A percentile compares a stretch with the other conserved stretches of the same genome.
Evolutionary conservation across 2,329 filamentous ascomycete species (phyloP).

Genomic region (Colletotrichum simmondsii): DNA sequence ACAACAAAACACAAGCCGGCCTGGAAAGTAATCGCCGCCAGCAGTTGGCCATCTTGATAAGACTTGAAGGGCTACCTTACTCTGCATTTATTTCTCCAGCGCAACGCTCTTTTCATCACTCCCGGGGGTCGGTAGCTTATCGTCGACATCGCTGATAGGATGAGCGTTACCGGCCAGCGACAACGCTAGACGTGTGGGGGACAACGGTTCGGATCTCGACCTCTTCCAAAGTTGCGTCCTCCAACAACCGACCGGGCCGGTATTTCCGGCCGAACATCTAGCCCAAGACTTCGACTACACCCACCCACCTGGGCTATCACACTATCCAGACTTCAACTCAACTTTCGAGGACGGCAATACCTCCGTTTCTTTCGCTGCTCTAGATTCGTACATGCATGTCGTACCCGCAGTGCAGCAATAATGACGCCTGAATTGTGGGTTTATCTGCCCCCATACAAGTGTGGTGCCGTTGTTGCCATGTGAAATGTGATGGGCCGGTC

Average conservation of each 20-base stretch:
- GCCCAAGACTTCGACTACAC: not conserved
- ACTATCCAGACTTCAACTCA: not conserved
- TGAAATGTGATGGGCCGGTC: not conserved
- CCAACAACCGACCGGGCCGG: not conserved
- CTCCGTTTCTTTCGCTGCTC: not conserved
- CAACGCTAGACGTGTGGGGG: not conserved
- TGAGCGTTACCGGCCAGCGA: not conserved
- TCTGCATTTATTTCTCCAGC: not conserved
- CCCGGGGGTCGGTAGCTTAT: not conserved
- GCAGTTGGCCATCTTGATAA: not conserved
- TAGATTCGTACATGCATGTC: not conserved
- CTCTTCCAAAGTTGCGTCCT: not conserved
- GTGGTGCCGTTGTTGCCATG: not conserved
- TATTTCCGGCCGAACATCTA: not conserved
- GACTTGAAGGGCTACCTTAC: not conserved
- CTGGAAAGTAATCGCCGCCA: not conserved
- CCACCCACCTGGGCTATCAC: too few species aligned
- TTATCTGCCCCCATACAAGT: not conserved
- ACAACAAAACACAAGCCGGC: too few species aligned
- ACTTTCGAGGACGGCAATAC: not conserved
- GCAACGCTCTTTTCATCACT: not conserved
- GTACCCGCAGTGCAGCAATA: not conserved
- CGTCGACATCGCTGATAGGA: conserved; percentile 1
- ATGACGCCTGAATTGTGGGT: not conserved
- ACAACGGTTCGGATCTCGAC: not conserved